phyloP scores from a whole-genome alignment of 176 grass and related monocot genomes.

The Triticum turgidum region DNA sequence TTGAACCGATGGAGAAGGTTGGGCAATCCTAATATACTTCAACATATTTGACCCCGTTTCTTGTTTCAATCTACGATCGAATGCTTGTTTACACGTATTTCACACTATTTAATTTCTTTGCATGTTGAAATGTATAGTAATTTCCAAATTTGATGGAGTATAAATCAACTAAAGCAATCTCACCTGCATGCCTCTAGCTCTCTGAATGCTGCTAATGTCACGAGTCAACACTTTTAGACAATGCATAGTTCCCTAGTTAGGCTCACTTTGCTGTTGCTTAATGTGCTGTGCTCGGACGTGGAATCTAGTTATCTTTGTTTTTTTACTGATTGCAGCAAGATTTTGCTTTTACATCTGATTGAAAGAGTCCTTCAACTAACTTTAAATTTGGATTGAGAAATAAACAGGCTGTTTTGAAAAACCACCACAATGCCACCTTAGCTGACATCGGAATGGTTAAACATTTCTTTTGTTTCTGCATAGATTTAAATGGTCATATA shows the following conservation, averaged over 20 bases:
- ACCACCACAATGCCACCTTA: background rate
- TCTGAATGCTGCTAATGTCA: background rate
- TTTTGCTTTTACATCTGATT: background rate
- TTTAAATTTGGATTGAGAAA: background rate
- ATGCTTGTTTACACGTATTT: constrained; percentile 21
- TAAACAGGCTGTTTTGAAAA: background rate
- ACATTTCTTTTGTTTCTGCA: background rate
- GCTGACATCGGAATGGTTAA: background rate
- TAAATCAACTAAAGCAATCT: background rate
- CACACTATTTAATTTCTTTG: background rate
- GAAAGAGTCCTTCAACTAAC: background rate
- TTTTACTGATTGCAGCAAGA: background rate
- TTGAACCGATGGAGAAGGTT: background rate
- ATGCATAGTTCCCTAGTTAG: background rate
- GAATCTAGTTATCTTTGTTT: background rate
- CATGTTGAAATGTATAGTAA: background rate
- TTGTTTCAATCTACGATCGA: background rate
- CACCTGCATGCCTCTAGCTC: background rate
- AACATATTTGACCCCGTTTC: background rate
- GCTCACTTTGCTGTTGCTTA: background rate
- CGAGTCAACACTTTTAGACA: background rate
- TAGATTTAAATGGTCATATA: background rate
- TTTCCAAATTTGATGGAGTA: background rate
- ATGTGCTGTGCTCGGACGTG: background rate
- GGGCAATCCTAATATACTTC: background rate